A percentile compares a stretch with the other conserved stretches of the same genome.
phyloP scores from a whole-genome alignment of 1,139 yeast genomes.

The Kodamaea suecica region DNA sequence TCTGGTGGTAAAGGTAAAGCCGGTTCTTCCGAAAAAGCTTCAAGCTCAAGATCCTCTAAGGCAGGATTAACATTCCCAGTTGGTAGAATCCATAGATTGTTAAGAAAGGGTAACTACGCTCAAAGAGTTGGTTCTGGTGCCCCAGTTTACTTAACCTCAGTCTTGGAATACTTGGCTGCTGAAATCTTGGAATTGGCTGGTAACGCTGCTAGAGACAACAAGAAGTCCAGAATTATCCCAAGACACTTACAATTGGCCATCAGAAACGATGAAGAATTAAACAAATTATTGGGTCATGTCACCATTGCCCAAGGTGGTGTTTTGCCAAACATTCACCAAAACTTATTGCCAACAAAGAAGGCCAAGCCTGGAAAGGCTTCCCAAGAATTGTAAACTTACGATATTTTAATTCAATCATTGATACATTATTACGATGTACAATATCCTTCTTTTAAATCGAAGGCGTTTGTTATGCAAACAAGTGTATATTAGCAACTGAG shows the following conservation, averaged over 20 bases:
- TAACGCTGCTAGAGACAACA: conserved; percentile 58
- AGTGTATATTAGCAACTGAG: conserved; percentile 19
- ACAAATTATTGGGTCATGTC: conserved; percentile 77
- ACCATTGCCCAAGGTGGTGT: conserved; percentile 99
- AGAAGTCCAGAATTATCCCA: conserved; percentile 56
- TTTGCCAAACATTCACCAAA: conserved; percentile 93
- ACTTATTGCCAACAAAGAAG: conserved; percentile 92
- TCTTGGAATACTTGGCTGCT: conserved; percentile 51
- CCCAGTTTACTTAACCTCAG: conserved; percentile 53
- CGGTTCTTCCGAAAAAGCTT: conserved; percentile 51
- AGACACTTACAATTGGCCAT: conserved; percentile 53
- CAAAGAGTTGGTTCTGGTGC: conserved; percentile 58
- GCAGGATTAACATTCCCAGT: conserved; percentile 57
- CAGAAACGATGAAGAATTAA: conserved; percentile 54
- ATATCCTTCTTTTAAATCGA: conserved; percentile 3
- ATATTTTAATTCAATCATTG: not conserved
- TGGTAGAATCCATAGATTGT: conserved; percentile 55
- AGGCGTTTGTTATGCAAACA: conserved; percentile 11
- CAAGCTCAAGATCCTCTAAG: conserved; percentile 52
- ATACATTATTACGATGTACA: conserved; percentile 1
- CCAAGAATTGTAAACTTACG: conserved; percentile 65
- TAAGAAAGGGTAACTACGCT: conserved; percentile 55
- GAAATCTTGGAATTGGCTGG: conserved; percentile 57
- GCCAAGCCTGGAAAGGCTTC: conserved; percentile 74
- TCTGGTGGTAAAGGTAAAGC: conserved; percentile 57